Evolutionary conservation across 306 rosid genomes (phyloP).

Genomic region (Mimosa pudica): DNA sequence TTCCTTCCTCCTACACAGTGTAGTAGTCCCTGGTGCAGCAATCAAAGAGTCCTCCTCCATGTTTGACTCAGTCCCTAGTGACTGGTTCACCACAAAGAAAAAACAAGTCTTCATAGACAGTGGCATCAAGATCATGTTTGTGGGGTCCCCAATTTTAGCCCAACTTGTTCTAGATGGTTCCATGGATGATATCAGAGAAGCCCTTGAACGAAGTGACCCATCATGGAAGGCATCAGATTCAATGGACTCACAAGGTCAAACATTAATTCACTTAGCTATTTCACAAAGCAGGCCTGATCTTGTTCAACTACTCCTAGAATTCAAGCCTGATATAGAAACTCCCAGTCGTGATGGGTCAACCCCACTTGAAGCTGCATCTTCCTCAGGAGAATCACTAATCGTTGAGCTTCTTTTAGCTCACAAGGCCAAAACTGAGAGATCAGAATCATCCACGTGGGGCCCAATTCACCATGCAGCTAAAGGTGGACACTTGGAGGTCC

Average conservation of each 20-base stretch:
- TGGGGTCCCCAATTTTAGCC: constrained; percentile 62
- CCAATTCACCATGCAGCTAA: constrained; percentile 64
- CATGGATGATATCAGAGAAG: constrained; percentile 70
- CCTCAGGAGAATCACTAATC: constrained; percentile 56
- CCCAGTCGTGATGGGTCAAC: constrained; percentile 49
- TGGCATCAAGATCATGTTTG: constrained; percentile 68
- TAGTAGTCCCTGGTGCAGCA: constrained; percentile 79
- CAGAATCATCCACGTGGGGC: constrained; percentile 49
- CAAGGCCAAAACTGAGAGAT: constrained; percentile 56
- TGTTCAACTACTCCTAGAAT: constrained; percentile 75
- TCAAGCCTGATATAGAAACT: constrained; percentile 60
- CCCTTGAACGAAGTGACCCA: constrained; percentile 62
- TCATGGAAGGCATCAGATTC: constrained; percentile 62
- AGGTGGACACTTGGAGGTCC: constrained; percentile 68
- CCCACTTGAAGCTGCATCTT: constrained; percentile 67
- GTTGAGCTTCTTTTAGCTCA: constrained; percentile 79
- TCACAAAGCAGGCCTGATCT: constrained; percentile 59
- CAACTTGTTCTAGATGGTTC: constrained; percentile 59
- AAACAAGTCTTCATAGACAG: constrained; percentile 85
- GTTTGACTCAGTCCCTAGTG: constrained; percentile 68
- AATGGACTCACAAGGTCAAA: constrained; percentile 53
- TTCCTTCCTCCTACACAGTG: constrained; percentile 80
- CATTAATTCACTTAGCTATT: constrained; percentile 64
- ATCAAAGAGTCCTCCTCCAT: constrained; percentile 61
- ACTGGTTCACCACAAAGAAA: constrained; percentile 78